Percentiles rank a stretch among this genome's conserved stretches.
Conservation (phyloP, 176 grass and related monocot genomes). For the Phragmites australis region DNA sequence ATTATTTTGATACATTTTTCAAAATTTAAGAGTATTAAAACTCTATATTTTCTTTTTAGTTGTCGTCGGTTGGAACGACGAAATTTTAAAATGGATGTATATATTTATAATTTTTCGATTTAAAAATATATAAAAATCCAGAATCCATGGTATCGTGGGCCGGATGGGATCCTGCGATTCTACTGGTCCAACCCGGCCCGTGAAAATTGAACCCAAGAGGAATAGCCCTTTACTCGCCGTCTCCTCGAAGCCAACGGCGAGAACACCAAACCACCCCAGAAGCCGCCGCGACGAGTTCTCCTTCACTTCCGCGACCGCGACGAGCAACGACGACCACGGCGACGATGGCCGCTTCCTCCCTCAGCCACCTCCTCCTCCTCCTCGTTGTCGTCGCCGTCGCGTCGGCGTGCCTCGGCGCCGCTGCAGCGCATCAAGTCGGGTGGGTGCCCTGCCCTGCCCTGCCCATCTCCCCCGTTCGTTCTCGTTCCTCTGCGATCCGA, state of each 20-base stretch:
- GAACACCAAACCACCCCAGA: neutral
- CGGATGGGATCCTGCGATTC: no score
- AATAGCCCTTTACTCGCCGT: neutral
- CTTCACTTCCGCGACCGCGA: neutral
- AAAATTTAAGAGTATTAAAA: no score
- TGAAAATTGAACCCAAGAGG: neutral
- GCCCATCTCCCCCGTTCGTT: no score
- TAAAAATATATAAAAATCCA: no score
- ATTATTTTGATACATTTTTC: no score
- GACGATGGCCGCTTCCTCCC: constrained; percentile 34
- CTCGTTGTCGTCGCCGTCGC: neutral
- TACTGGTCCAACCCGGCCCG: neutral
- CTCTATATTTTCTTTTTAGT: no score
- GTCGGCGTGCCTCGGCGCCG: constrained; percentile 9
- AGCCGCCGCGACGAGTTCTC: constrained; percentile 8
- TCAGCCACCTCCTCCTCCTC: neutral
- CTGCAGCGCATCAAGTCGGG: constrained; percentile 36
- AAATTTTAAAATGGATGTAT: no score
- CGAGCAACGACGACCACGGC: constrained; percentile 26
- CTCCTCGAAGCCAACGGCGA: neutral
- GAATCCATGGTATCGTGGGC: no score
- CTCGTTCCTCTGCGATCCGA: constrained; percentile 25
- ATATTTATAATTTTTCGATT: no score
- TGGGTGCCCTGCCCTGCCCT: no score
- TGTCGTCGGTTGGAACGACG: no score